Evolutionary conservation across 1,284 basidiomycete species (phyloP).

Genomic region (Chalciporus sp.): DNA sequence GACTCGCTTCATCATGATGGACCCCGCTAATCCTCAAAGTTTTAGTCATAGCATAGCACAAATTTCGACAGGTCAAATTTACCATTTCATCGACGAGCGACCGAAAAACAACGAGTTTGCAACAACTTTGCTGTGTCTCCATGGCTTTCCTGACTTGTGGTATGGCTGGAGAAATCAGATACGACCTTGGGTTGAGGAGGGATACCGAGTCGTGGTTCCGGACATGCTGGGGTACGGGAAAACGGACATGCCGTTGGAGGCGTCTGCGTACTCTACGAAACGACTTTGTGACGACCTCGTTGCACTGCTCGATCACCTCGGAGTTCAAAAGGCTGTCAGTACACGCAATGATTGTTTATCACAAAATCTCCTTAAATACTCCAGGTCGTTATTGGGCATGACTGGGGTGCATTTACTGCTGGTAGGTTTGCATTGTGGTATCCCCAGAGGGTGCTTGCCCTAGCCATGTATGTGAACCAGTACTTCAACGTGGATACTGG

Average conservation of each 20-base stretch:
- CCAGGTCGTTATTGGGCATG: slow-evolving; percentile 70
- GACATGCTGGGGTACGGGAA: slow-evolving; percentile 75
- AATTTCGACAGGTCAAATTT: slow-evolving; percentile 59
- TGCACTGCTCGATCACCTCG: slow-evolving; percentile 60
- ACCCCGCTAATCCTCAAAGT: slow-evolving; percentile 48
- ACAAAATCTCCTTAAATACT: slow-evolving; percentile 2
- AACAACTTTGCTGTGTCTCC: slow-evolving; percentile 63
- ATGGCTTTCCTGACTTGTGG: slow-evolving; percentile 77
- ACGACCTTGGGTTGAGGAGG: slow-evolving; percentile 59
- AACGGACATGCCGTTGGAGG: slow-evolving; percentile 61
- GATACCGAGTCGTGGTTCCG: slow-evolving; percentile 69
- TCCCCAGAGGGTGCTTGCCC: slow-evolving; percentile 56
- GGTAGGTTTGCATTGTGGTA: slow-evolving; percentile 69
- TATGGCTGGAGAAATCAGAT: slow-evolving; percentile 76
- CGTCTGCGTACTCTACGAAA: slow-evolving; percentile 59
- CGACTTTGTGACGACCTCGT: slow-evolving; percentile 61
- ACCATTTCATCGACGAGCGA: slow-evolving; percentile 69
- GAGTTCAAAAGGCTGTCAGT: slow-evolving; percentile 53
- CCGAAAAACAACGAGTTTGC: slow-evolving; percentile 46
- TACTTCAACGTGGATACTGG: not conserved
- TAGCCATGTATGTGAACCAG: slow-evolving; percentile 53
- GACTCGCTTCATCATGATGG: slow-evolving; percentile 42
- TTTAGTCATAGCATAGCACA: slow-evolving; percentile 53
- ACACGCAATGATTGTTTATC: not conserved
- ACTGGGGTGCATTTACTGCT: slow-evolving; percentile 67